Percentiles rank a stretch among this genome's conserved stretches.
Evolutionary conservation across 164 flowering plant species (phyloP).

Genomic region (Vitis cinerea): DNA sequence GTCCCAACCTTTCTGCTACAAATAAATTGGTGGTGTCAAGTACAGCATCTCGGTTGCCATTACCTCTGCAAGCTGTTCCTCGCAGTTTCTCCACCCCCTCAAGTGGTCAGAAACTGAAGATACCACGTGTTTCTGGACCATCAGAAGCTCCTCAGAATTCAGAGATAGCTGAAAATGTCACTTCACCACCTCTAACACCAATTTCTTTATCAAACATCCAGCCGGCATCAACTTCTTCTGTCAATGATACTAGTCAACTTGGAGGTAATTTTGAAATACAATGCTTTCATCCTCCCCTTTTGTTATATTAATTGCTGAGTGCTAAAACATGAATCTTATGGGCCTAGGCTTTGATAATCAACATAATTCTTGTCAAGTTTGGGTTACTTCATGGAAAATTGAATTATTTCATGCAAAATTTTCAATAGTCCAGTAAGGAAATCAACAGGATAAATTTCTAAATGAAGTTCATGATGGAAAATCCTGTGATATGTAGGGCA

Average conservation of each 20-base stretch:
- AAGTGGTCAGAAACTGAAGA: constrained; percentile 26
- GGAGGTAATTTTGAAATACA: constrained; percentile 23
- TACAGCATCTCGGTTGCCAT: constrained; percentile 67
- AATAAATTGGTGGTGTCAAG: constrained; percentile 23
- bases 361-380: too few species aligned
- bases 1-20: constrained; percentile 31
- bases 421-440: too few species aligned
- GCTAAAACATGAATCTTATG: background rate
- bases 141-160: constrained; percentile 16
- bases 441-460: background rate
- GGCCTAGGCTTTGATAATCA: background rate
- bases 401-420: too few species aligned
- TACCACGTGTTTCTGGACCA: constrained; percentile 21
- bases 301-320: background rate
- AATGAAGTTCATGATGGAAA: background rate
- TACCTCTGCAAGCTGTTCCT: constrained; percentile 48
- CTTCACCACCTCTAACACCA: constrained; percentile 47
- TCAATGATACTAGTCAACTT: background rate
- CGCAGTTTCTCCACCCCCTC: constrained; percentile 59
- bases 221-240: constrained; percentile 16
- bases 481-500: background rate
- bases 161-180: constrained; percentile 21
- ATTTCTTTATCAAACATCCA: constrained; percentile 23
- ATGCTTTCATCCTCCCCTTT: background rate
- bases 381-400: too few species aligned